A percentile compares a stretch with the other conserved stretches of the same genome.
Conservation (phyloP, 2,329 filamentous ascomycete species). For the Huntiella abstrusa region DNA sequence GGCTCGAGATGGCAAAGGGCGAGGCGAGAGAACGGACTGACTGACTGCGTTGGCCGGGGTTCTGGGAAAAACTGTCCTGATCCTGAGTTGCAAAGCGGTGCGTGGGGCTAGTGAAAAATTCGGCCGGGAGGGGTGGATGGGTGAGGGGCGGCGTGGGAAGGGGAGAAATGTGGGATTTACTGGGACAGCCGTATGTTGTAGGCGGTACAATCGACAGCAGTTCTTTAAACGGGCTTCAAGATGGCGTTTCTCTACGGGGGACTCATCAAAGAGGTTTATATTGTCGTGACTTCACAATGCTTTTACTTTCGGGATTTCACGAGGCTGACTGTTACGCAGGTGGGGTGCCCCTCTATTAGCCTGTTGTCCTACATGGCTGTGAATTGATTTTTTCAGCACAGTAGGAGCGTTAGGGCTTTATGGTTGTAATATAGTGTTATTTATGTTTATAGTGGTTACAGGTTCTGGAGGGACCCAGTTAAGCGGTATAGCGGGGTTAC, state of each 20-base stretch:
- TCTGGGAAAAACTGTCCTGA: slow-evolving; percentile 11
- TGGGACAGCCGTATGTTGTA: not conserved
- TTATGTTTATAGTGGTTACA: no score
- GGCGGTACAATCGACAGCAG: not conserved
- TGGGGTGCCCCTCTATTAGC: not conserved
- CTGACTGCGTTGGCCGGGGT: not conserved
- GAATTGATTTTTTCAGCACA: slow-evolving; percentile 8
- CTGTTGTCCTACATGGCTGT: slow-evolving; percentile 3
- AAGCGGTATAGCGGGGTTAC: no score
- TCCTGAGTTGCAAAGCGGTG: slow-evolving; percentile 7
- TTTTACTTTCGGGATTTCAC: not conserved
- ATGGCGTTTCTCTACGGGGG: no score
- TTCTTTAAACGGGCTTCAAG: not conserved
- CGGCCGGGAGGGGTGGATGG: slow-evolving; percentile 9
- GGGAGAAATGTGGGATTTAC: slow-evolving; percentile 9
- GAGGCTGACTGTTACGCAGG: slow-evolving; percentile 2
- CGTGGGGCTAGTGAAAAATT: slow-evolving; percentile 12
- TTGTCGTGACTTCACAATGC: not conserved
- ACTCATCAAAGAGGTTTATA: no score
- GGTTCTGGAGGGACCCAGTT: no score
- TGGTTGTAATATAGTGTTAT: no score
- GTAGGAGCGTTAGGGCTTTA: slow-evolving; percentile 9
- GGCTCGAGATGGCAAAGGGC: slow-evolving; percentile 1
- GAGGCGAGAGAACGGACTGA: slow-evolving; percentile 1
- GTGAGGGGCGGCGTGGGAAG: slow-evolving; percentile 8